Evolutionary conservation across 2,329 filamentous ascomycete genomes (phyloP).

Genomic region (Beauveria asiatica): DNA sequence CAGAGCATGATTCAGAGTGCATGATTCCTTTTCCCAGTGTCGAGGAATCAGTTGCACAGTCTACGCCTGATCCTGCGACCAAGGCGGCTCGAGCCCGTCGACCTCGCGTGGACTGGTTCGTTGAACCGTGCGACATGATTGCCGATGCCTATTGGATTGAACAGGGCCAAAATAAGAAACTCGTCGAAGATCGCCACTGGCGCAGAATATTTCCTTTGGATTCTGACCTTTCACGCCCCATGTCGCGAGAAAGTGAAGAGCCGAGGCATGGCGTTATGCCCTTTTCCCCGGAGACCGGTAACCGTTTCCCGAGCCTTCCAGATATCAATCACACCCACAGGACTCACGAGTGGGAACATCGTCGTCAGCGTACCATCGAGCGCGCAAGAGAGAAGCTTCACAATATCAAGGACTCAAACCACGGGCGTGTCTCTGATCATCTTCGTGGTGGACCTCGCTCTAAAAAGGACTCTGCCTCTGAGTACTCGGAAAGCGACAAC

Average conservation of each 20-base stretch:
- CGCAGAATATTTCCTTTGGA: constrained; percentile 56
- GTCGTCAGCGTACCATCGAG: constrained; percentile 46
- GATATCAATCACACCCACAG: constrained; percentile 12
- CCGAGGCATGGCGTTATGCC: constrained; percentile 16
- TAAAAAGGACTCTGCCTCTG: constrained; percentile 44
- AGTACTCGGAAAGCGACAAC: constrained; percentile 50
- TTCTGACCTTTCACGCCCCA: constrained; percentile 20
- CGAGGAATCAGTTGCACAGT: constrained; percentile 33
- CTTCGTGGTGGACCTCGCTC: constrained; percentile 44
- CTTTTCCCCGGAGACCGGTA: constrained; percentile 19
- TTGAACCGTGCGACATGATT: constrained; percentile 75
- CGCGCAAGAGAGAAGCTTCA: constrained; percentile 53
- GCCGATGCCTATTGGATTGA: constrained; percentile 91
- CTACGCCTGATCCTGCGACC: constrained; percentile 34
- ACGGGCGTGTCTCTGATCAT: constrained; percentile 41
- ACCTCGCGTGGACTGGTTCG: constrained; percentile 75
- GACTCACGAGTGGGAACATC: constrained; percentile 31
- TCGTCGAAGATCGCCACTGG: constrained; percentile 74
- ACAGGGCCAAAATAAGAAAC: constrained; percentile 66
- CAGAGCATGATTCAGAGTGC: constrained; percentile 14
- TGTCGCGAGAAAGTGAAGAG: constrained; percentile 24
- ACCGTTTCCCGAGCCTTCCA: constrained; percentile 17
- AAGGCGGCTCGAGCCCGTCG: constrained; percentile 54
- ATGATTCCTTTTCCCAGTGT: constrained; percentile 41
- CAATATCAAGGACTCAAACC: constrained; percentile 44